A percentile compares a stretch with the other conserved stretches of the same genome.
These are phyloP conservation scores for Leishmania mexicana DNA, from an alignment of 208 protist species.

Conservation along the genomic window DNA sequence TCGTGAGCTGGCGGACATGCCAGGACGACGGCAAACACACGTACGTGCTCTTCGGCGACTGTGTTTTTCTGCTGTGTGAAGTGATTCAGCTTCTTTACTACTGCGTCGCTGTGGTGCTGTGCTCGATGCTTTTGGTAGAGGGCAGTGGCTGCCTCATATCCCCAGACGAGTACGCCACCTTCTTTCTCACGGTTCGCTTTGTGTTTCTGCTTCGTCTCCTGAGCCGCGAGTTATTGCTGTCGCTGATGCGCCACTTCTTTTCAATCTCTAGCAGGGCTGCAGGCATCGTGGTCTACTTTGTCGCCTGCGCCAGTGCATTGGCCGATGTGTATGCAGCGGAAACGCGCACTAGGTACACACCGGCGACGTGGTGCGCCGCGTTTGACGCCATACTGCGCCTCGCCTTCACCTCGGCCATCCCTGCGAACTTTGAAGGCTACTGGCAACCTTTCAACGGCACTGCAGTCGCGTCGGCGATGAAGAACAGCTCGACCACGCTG, in stretches of 20 bases:
- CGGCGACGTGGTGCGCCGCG: slow-evolving; percentile 43
- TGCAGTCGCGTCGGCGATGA: slow-evolving; percentile 28
- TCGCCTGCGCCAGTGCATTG: slow-evolving; percentile 56
- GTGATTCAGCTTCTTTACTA: slow-evolving; percentile 72
- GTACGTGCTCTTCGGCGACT: slow-evolving; percentile 55
- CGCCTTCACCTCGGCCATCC: slow-evolving; percentile 56
- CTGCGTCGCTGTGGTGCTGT: slow-evolving; percentile 46
- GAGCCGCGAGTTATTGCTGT: slow-evolving; percentile 56
- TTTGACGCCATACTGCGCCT: slow-evolving; percentile 54
- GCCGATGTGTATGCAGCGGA: slow-evolving; percentile 43
- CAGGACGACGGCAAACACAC: slow-evolving; percentile 27
- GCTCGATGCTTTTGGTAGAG: slow-evolving; percentile 59
- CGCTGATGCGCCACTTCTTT: slow-evolving; percentile 30
- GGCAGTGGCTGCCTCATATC: slow-evolving; percentile 41
- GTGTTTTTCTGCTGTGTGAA: slow-evolving; percentile 58
- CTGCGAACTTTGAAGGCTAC: slow-evolving; percentile 18
- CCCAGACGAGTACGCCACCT: slow-evolving; percentile 53
- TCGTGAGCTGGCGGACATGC: slow-evolving; percentile 22
- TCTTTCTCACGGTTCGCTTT: slow-evolving; percentile 71
- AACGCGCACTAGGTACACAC: slow-evolving; percentile 20
- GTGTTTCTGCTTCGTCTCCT: slow-evolving; percentile 64
- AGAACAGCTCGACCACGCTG: slow-evolving; percentile 13
- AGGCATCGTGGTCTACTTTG: slow-evolving; percentile 55
- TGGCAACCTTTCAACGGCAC: slow-evolving; percentile 63
- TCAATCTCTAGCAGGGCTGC: slow-evolving; percentile 35